Conservation (phyloP, 257 asterid genomes). For the Solanum lycopersicoides region DNA sequence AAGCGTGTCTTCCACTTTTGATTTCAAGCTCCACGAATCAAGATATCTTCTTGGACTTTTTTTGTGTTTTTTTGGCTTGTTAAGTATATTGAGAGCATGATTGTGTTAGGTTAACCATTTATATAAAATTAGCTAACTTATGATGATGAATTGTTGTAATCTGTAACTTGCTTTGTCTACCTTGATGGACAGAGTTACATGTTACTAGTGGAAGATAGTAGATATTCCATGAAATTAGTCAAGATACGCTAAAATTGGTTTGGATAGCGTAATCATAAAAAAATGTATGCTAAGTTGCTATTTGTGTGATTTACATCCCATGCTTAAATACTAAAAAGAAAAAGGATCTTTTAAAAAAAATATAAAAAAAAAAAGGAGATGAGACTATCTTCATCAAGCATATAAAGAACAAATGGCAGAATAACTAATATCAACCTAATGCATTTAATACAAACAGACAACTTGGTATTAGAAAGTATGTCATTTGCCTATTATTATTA, state of each 20-base stretch:
- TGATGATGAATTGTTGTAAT: background rate
- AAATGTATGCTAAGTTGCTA: background rate
- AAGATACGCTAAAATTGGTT: rapidly evolving
- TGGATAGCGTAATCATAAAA: background rate
- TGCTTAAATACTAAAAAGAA: background rate
- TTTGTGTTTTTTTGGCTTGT: background rate
- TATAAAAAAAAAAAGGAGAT: background rate
- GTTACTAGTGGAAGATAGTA: background rate
- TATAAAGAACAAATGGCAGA: no score
- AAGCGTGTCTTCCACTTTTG: background rate
- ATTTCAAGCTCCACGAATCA: background rate
- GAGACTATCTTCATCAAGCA: background rate
- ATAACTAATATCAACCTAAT: no score
- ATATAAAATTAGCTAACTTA: background rate
- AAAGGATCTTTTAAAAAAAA: background rate
- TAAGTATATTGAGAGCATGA: background rate
- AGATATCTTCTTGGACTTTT: background rate
- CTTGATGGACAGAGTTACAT: background rate
- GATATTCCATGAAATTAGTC: no score
- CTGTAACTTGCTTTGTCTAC: background rate
- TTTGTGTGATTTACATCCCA: background rate
- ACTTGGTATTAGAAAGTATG: no score
- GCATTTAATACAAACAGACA: no score
- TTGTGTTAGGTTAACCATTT: background rate
- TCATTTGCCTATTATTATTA: no score